A percentile compares a stretch with the other conserved stretches of the same genome.
These are phyloP conservation scores for Curvularia sp. DNA, from an alignment of 2,329 filamentous ascomycete genomes.

Conservation along the genomic window DNA sequence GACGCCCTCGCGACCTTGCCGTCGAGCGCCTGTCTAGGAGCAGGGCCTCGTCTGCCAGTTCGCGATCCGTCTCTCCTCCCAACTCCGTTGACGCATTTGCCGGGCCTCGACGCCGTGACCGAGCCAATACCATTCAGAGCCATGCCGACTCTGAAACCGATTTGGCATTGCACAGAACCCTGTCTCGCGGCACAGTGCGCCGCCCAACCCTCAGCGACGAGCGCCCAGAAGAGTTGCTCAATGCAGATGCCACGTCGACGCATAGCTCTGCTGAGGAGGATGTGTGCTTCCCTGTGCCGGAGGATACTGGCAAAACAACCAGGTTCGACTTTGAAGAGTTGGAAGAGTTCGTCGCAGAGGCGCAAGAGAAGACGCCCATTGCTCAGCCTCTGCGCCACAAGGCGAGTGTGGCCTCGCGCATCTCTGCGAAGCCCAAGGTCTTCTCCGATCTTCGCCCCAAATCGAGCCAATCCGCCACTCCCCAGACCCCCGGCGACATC, in stretches of 20 bases:
- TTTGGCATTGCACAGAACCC: conserved; percentile 70
- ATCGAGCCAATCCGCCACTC: conserved; percentile 42
- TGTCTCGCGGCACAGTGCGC: conserved; percentile 71
- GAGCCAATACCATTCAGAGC: conserved; percentile 72
- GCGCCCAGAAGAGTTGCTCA: conserved; percentile 65
- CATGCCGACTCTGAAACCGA: conserved; percentile 60
- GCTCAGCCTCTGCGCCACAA: conserved; percentile 52
- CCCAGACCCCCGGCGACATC: conserved; percentile 48
- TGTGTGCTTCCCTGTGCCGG: conserved; percentile 82
- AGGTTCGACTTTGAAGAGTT: conserved; percentile 92
- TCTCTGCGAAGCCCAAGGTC: conserved; percentile 61
- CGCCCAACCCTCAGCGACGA: conserved; percentile 67
- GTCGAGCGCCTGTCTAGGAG: conserved; percentile 51
- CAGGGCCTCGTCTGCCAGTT: conserved; percentile 60
- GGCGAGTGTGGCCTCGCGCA: conserved; percentile 42
- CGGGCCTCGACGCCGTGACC: conserved; percentile 83
- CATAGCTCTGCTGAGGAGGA: conserved; percentile 82
- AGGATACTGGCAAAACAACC: conserved; percentile 76
- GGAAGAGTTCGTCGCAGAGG: conserved; percentile 83
- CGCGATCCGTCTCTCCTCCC: conserved; percentile 81
- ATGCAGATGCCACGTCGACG: conserved; percentile 67
- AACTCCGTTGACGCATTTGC: conserved; percentile 99
- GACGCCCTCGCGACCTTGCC: conserved; percentile 49
- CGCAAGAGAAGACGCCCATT: conserved; percentile 57
- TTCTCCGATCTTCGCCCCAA: conserved; percentile 69